Conservation (phyloP, 495 filamentous ascomycete species). For the Aspergillus olivimuriae region DNA sequence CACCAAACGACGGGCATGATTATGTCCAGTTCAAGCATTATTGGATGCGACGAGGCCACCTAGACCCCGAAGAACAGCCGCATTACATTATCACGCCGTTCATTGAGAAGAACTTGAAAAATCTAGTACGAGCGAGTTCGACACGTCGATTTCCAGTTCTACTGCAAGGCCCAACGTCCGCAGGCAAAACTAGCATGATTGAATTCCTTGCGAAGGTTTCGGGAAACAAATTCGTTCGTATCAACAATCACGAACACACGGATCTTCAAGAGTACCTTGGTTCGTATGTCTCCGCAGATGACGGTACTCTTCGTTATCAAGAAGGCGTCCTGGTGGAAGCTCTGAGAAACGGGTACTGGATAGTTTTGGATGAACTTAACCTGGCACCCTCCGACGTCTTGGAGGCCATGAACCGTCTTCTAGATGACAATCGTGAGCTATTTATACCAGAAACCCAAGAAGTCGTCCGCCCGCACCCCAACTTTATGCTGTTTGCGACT, state of each 20-base stretch:
- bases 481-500: conserved; percentile 99
- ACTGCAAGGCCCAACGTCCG: conserved; percentile 94
- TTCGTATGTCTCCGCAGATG: conserved; percentile 79
- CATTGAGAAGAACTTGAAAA: conserved; percentile 87
- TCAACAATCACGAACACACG: conserved; percentile 99
- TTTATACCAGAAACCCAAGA: conserved; percentile 97
- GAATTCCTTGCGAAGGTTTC: conserved; percentile 93
- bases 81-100: conserved; percentile 97
- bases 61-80: conserved; percentile 59
- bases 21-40: conserved; percentile 92
- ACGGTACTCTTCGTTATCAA: conserved; percentile 81
- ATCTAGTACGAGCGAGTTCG: conserved; percentile 85
- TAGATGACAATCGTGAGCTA: conserved; percentile 97
- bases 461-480: conserved; percentile 78
- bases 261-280: conserved; percentile 98
- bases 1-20: conserved; percentile 64
- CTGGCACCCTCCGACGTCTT: conserved; percentile 93
- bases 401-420: conserved; percentile 86
- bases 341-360: conserved; percentile 89
- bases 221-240: conserved; percentile 93
- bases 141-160: conserved; percentile 88
- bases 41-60: conserved; percentile 75
- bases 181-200: conserved; percentile 98
- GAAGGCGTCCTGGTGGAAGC: conserved; percentile 94
- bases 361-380: conserved; percentile 96